Conservation (phyloP, 495 filamentous ascomycete species). For the Aspergillus sclerotioniger region DNA sequence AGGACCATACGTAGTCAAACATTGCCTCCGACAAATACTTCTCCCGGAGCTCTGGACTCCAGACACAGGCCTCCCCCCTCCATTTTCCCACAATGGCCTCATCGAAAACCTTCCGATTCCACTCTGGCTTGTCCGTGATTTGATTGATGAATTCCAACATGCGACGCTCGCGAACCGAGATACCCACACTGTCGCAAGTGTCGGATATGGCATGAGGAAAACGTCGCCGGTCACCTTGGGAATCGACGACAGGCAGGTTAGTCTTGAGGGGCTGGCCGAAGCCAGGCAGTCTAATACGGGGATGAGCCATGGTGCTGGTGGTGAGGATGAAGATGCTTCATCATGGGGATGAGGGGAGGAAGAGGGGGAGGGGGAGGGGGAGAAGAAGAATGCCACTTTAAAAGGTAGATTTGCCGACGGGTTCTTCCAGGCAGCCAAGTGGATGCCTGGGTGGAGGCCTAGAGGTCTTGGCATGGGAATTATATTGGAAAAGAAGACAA, state of each 20-base stretch:
- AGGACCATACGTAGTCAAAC: constrained; percentile 5
- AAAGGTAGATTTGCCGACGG: no score
- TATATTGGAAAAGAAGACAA: no score
- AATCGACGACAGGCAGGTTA: background rate
- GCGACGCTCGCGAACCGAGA: constrained; percentile 33
- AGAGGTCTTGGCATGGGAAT: no score
- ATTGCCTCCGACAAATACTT: background rate
- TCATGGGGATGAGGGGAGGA: no score
- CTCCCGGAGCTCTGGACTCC: background rate
- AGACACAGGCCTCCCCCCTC: constrained; percentile 3
- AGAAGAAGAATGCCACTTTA: no score
- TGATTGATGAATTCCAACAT: constrained; percentile 38
- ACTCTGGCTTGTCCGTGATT: constrained; percentile 48
- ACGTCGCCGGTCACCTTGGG: background rate
- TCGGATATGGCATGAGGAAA: background rate
- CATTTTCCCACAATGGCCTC: constrained; percentile 16
- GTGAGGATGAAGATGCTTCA: no score
- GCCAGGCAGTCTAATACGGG: background rate
- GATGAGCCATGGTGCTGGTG: background rate
- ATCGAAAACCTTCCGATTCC: constrained; percentile 29
- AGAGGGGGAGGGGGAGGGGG: no score
- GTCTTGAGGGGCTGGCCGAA: background rate
- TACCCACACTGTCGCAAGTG: background rate
- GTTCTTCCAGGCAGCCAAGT: no score
- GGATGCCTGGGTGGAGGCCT: no score